Evolutionary conservation across 2,329 filamentous ascomycete species (phyloP).

Genomic region (Fusarium subtropicale): DNA sequence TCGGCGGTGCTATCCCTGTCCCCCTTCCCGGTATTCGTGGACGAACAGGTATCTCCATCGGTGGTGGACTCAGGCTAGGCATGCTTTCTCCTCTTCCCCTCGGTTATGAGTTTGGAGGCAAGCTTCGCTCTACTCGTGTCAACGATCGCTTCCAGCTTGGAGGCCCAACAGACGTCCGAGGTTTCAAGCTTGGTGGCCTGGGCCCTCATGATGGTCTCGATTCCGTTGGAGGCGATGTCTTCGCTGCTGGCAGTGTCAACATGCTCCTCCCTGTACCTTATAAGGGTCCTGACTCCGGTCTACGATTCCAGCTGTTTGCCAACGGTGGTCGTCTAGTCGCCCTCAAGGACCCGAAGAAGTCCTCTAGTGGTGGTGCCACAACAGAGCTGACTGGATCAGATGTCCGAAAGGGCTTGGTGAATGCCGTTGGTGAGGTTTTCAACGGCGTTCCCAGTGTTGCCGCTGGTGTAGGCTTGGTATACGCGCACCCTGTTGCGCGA

Average conservation of each 20-base stretch:
- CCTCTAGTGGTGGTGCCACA: conserved; percentile 51
- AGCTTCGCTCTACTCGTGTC: conserved; percentile 77
- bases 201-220: conserved; percentile 89
- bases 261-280: conserved; percentile 86
- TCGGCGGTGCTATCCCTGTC: conserved; percentile 80
- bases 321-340: conserved; percentile 90
- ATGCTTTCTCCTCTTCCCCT: conserved; percentile 84
- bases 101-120: conserved; percentile 62
- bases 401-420: conserved; percentile 65
- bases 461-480: conserved; percentile 90
- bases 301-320: conserved; percentile 89
- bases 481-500: conserved; percentile 90
- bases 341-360: conserved; percentile 70
- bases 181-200: conserved; percentile 89
- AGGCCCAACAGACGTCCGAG: conserved; percentile 92
- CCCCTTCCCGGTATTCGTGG: conserved; percentile 75
- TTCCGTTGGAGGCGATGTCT: conserved; percentile 90
- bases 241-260: conserved; percentile 88
- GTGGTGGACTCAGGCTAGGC: conserved; percentile 83
- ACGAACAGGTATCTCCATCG: conserved; percentile 83
- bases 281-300: conserved; percentile 82
- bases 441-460: conserved; percentile 85
- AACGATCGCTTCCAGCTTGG: conserved; percentile 97
- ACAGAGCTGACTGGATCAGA: conserved; percentile 55
- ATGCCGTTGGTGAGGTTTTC: conserved; percentile 75